These are phyloP conservation scores for Neonectria punicea DNA, from an alignment of 2,329 filamentous ascomycete genomes.

Conservation along the genomic window DNA sequence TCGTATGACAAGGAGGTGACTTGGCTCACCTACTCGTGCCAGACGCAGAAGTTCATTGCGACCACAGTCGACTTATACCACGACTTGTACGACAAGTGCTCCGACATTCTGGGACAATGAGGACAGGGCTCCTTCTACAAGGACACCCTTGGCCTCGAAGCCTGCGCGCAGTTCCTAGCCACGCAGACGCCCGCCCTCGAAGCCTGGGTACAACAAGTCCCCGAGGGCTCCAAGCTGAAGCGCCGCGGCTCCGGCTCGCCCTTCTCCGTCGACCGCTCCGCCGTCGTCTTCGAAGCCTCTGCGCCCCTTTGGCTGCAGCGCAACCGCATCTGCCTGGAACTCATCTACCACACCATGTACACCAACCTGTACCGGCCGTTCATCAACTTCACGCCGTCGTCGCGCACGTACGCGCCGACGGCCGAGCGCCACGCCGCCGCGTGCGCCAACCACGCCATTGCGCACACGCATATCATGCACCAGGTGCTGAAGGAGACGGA, in stretches of 20 bases:
- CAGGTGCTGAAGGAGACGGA: slow-evolving; percentile 39
- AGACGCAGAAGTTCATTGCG: slow-evolving; percentile 31
- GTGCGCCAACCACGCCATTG: slow-evolving; percentile 39
- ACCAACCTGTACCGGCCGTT: slow-evolving; percentile 53
- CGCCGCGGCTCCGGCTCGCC: slow-evolving; percentile 44
- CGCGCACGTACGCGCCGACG: slow-evolving; percentile 25
- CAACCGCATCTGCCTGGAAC: slow-evolving; percentile 52
- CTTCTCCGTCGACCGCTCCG: slow-evolving; percentile 49
- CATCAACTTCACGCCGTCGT: slow-evolving; percentile 46
- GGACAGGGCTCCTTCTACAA: slow-evolving; percentile 25
- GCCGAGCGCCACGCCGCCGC: slow-evolving; percentile 31
- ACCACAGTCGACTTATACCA: slow-evolving; percentile 41
- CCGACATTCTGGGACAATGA: slow-evolving; percentile 14
- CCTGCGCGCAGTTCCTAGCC: slow-evolving; percentile 30
- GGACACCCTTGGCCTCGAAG: slow-evolving; percentile 27
- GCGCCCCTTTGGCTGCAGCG: slow-evolving; percentile 54
- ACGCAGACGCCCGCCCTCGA: slow-evolving; percentile 44
- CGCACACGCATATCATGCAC: slow-evolving; percentile 40
- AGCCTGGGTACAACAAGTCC: slow-evolving; percentile 45
- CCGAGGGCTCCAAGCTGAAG: slow-evolving; percentile 48
- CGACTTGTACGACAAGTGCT: slow-evolving; percentile 43
- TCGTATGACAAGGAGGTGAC: slow-evolving; percentile 32
- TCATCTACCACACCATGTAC: slow-evolving; percentile 53
- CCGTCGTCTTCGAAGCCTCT: slow-evolving; percentile 37
- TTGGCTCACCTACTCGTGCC: slow-evolving; percentile 37